A percentile compares a stretch with the other conserved stretches of the same genome.
These are phyloP conservation scores for Hylodesmum podocarpum DNA, from an alignment of 306 rosid genomes.

Conservation along the genomic window DNA sequence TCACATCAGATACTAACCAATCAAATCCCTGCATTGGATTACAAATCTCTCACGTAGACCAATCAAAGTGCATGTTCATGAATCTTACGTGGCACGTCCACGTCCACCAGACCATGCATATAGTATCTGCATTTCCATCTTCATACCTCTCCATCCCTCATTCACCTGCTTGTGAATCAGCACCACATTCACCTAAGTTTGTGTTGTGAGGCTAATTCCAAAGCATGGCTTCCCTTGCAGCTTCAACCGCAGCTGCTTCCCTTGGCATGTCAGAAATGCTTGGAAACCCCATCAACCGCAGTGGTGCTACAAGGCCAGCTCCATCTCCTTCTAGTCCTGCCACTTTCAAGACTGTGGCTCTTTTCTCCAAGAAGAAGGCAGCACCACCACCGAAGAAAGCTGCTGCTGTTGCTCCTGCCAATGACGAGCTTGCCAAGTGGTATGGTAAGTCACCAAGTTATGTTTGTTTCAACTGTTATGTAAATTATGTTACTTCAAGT, in stretches of 20 bases:
- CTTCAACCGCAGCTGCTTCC: conserved; percentile 74
- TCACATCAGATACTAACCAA: conserved; percentile 47
- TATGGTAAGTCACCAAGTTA: conserved; percentile 64
- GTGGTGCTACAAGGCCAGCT: conserved; percentile 58
- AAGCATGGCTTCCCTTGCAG: conserved; percentile 79
- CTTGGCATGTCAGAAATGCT: conserved; percentile 94
- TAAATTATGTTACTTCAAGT: not conserved
- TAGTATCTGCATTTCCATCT: conserved; percentile 33
- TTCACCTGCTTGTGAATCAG: not conserved
- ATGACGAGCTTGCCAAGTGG: conserved; percentile 99
- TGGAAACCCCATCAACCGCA: conserved; percentile 70
- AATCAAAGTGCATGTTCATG: conserved; percentile 43
- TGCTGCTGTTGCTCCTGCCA: conserved; percentile 44
- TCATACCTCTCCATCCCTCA: conserved; percentile 23
- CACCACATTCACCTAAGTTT: conserved; percentile 13
- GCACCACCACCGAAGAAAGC: conserved; percentile 66
- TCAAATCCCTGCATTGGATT: conserved; percentile 68
- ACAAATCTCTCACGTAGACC: conserved; percentile 45
- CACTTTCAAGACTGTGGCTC: conserved; percentile 77
- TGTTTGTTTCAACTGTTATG: not conserved
- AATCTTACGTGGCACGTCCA: conserved; percentile 73
- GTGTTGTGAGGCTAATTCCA: conserved; percentile 30
- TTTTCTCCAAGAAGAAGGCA: conserved; percentile 74
- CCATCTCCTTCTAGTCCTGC: conserved; percentile 60
- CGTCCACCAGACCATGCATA: conserved; percentile 77